Evolutionary conservation across 441 rosid genomes (phyloP).

Genomic region (Aquilaria agallochum): DNA sequence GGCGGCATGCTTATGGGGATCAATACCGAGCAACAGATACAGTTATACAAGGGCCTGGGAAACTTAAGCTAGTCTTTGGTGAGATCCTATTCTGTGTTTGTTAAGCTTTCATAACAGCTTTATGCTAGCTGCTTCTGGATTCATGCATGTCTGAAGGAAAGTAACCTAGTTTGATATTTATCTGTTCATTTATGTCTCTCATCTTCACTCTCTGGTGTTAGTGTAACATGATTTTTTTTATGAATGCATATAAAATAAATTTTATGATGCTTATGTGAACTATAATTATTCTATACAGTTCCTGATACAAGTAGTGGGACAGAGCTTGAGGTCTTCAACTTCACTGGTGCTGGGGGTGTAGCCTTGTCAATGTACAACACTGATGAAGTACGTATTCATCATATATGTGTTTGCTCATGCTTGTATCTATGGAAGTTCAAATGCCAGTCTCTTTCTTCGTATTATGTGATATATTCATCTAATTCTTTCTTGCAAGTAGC

Average conservation of each 20-base stretch:
- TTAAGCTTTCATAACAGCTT: not conserved
- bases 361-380: conserved; percentile 86
- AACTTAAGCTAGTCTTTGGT: conserved; percentile 77
- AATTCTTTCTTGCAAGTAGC: not conserved
- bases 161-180: no score
- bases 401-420: not conserved
- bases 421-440: no score
- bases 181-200: no score
- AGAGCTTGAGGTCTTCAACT: conserved; percentile 64
- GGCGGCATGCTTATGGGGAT: conserved; percentile 97
- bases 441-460: no score
- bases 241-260: not conserved
- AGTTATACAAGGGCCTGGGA: conserved; percentile 68
- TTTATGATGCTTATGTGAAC: not conserved
- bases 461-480: no score
- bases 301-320: conserved; percentile 46
- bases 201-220: no score
- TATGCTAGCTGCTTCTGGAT: not conserved
- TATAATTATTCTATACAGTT: conserved; percentile 26
- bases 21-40: conserved; percentile 87
- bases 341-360: conserved; percentile 74
- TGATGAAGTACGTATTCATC: conserved; percentile 52
- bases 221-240: not conserved
- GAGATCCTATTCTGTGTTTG: conserved; percentile 13
- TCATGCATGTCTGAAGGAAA: not conserved